Percentiles rank a stretch among this genome's conserved stretches.
Evolutionary conservation across 345 rosid genomes (phyloP).

Genomic region (Jatropha curcas): DNA sequence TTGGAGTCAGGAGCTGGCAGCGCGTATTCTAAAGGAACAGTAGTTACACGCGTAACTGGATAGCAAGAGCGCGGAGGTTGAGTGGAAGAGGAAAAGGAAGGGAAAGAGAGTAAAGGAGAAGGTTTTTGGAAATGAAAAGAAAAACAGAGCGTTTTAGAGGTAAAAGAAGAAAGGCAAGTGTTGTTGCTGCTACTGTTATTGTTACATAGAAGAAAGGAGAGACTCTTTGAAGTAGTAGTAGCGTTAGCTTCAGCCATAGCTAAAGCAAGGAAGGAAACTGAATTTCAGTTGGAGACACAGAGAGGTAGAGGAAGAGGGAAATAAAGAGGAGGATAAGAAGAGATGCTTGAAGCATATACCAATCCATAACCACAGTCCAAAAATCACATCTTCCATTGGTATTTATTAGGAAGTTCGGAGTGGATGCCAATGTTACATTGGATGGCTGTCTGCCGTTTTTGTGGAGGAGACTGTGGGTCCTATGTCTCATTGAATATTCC

Average conservation of each 20-base stretch:
- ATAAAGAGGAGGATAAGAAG: conserved; percentile 40
- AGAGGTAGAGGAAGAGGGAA: not conserved
- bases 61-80: conserved; percentile 18
- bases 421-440: not conserved
- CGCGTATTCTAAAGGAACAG: conserved; percentile 63
- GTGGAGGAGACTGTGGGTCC: not conserved
- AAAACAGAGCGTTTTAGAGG: conserved; percentile 29
- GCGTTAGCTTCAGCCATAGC: conserved; percentile 42
- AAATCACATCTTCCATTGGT: too few relatives aligned
- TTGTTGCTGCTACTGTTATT: conserved; percentile 1
- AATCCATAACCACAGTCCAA: too few relatives aligned
- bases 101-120: conserved; percentile 28
- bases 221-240: conserved; percentile 7
- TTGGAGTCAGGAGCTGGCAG: conserved; percentile 69
- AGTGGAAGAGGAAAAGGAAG: conserved; percentile 7
- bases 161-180: conserved; percentile 30
- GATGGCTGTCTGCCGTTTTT: not conserved
- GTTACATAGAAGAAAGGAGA: conserved; percentile 27
- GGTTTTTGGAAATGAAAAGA: conserved; percentile 17
- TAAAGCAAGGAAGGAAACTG: not conserved
- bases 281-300: not conserved
- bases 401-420: not conserved
- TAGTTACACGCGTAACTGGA: conserved; percentile 52
- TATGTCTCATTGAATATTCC: too few relatives aligned
- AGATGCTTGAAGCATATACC: conserved; percentile 78